A percentile compares a stretch with the other conserved stretches of the same genome.
phyloP scores from a whole-genome alignment of 163 green algal species.

The Scenedesmus sp. region DNA sequence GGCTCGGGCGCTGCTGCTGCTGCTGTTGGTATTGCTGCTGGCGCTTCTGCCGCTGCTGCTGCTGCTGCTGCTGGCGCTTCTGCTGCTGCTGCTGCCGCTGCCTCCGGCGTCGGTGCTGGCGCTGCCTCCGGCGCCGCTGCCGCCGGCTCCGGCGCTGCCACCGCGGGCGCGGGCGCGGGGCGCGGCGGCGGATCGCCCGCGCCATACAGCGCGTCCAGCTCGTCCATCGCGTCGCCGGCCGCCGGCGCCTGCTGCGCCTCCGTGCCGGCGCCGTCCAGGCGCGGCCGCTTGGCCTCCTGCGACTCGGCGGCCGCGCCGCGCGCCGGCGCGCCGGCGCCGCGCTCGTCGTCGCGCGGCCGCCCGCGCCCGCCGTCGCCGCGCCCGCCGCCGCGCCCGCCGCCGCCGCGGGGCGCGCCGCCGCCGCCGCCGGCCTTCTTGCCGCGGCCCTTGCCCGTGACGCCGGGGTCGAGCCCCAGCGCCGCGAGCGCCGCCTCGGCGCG shows the following conservation, averaged over 20 bases:
- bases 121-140: not conserved
- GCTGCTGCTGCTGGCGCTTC: conserved; percentile 3
- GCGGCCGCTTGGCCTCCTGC: not conserved
- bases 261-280: not conserved
- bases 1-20: conserved; percentile 4
- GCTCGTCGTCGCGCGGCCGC: conserved; percentile 3
- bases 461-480: conserved; percentile 55
- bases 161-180: not conserved
- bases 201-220: not conserved
- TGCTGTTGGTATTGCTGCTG: conserved; percentile 2
- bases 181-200: not conserved
- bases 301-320: not conserved
- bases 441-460: conserved; percentile 20
- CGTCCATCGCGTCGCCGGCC: not conserved
- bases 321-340: not conserved
- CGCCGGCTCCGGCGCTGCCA: not conserved
- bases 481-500: conserved; percentile 68
- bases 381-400: not conserved
- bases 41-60: not conserved
- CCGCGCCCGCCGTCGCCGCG: not conserved
- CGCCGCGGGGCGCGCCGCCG: not conserved
- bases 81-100: not conserved
- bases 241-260: not conserved
- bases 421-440: not conserved
- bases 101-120: not conserved